These are phyloP conservation scores for Candida ponderosae DNA, from an alignment of 805 yeast genomes.

Conservation along the genomic window DNA sequence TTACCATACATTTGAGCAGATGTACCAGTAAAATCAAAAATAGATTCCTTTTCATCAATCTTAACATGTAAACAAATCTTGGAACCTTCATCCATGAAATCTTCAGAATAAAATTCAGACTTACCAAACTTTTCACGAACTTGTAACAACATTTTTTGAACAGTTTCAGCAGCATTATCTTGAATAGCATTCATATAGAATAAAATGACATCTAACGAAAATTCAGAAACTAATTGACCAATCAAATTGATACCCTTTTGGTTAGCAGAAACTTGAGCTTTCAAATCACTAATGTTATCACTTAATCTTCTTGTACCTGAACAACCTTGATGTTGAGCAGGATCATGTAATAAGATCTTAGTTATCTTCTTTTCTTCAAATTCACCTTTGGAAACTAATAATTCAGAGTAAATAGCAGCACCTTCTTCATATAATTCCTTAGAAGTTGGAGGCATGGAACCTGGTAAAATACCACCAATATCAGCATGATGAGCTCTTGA, in stretches of 20 bases:
- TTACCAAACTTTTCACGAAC: slow-evolving; percentile 34
- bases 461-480: slow-evolving; percentile 88
- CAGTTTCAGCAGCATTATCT: slow-evolving; percentile 67
- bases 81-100: slow-evolving; percentile 80
- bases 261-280: slow-evolving; percentile 86
- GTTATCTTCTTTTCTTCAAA: slow-evolving; percentile 71
- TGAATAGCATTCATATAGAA: slow-evolving; percentile 80
- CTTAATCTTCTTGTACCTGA: slow-evolving; percentile 80
- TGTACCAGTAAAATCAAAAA: slow-evolving; percentile 81
- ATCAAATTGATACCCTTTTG: slow-evolving; percentile 73
- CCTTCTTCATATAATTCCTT: slow-evolving; percentile 85
- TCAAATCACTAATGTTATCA: slow-evolving; percentile 79
- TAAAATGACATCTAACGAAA: slow-evolving; percentile 48
- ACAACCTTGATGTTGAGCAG: slow-evolving; percentile 78
- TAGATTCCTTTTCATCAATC: slow-evolving; percentile 44
- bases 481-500: slow-evolving; percentile 96
- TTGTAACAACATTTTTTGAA: slow-evolving; percentile 42
- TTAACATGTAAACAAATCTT: slow-evolving; percentile 47
- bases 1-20: slow-evolving; percentile 86
- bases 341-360: slow-evolving; percentile 56
- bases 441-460: slow-evolving; percentile 92
- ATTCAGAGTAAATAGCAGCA: slow-evolving; percentile 74
- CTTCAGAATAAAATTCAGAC: slow-evolving; percentile 41
- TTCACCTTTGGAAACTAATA: slow-evolving; percentile 60
- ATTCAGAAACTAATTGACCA: slow-evolving; percentile 52